Conservation (phyloP, 495 filamentous ascomycete species). For the Cercophora newfieldiana region DNA sequence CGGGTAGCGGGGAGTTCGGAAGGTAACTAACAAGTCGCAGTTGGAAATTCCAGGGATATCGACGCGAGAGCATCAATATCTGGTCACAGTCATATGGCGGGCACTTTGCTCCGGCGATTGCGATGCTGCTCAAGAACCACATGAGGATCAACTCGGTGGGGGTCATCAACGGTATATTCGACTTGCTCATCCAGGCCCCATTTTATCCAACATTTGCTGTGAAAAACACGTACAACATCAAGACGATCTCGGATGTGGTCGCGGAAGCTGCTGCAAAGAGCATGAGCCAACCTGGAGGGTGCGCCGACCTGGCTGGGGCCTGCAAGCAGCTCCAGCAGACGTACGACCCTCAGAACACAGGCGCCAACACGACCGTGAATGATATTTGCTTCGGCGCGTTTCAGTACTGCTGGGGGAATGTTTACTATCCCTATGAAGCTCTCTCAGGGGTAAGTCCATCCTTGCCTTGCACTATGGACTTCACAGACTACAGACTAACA, state of each 20-base stretch:
- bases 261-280: not conserved
- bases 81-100: constrained; percentile 41
- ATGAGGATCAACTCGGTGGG: constrained; percentile 57
- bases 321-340: constrained; percentile 7
- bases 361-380: constrained; percentile 5
- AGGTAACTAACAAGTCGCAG: constrained; percentile 35
- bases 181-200: constrained; percentile 62
- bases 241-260: constrained; percentile 48
- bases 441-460: constrained; percentile 4
- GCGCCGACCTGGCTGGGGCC: not conserved
- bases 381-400: not conserved
- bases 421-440: constrained; percentile 3
- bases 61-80: constrained; percentile 13
- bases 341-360: constrained; percentile 6
- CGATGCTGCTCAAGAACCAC: constrained; percentile 44
- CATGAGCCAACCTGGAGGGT: constrained; percentile 1
- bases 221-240: constrained; percentile 74
- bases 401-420: not conserved
- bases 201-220: constrained; percentile 68
- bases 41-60: constrained; percentile 6
- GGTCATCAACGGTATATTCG: constrained; percentile 73
- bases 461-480: not conserved
- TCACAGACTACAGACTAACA: not conserved
- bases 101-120: constrained; percentile 56
- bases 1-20: no score